Conservation (phyloP, 495 filamentous ascomycete genomes). For the Diplogelasinospora grovesii region DNA sequence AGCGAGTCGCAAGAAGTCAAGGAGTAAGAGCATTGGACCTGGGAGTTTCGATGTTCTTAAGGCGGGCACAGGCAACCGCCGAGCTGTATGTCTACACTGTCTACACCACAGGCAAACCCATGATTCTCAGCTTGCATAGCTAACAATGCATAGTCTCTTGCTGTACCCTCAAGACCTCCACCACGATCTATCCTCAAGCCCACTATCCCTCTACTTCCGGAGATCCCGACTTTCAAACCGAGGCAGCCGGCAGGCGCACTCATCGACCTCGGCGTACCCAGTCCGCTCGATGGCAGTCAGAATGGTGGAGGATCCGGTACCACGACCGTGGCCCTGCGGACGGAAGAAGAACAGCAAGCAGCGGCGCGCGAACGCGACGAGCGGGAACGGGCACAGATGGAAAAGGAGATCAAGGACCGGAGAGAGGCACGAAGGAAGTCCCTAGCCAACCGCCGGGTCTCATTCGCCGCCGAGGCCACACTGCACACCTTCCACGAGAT, state of each 20-base stretch:
- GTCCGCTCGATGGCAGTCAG: slow-evolving; percentile 44
- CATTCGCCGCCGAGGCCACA: slow-evolving; percentile 95
- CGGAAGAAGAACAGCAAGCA: slow-evolving; percentile 76
- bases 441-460: slow-evolving; percentile 86
- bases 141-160: slow-evolving; percentile 36
- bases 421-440: slow-evolving; percentile 87
- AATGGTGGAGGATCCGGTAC: slow-evolving; percentile 16
- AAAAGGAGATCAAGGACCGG: slow-evolving; percentile 64
- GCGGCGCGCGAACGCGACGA: slow-evolving; percentile 68
- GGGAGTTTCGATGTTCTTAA: slow-evolving; percentile 80
- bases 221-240: slow-evolving; percentile 47
- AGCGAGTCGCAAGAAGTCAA: slow-evolving; percentile 60
- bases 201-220: slow-evolving; percentile 61
- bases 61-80: slow-evolving; percentile 69
- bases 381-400: slow-evolving; percentile 56
- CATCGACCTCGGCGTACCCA: slow-evolving; percentile 21
- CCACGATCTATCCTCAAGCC: slow-evolving; percentile 80
- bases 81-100: slow-evolving; percentile 52
- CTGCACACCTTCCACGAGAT: slow-evolving; percentile 96
- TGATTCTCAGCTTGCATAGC: no score
- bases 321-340: slow-evolving; percentile 49
- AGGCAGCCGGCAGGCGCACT: slow-evolving; percentile 25
- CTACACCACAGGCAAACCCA: slow-evolving; percentile 4
- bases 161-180: slow-evolving; percentile 35
- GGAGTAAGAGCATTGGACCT: slow-evolving; percentile 93